Evolutionary conservation across 805 yeast species (phyloP).

Genomic region (Kodamaea laetipori): DNA sequence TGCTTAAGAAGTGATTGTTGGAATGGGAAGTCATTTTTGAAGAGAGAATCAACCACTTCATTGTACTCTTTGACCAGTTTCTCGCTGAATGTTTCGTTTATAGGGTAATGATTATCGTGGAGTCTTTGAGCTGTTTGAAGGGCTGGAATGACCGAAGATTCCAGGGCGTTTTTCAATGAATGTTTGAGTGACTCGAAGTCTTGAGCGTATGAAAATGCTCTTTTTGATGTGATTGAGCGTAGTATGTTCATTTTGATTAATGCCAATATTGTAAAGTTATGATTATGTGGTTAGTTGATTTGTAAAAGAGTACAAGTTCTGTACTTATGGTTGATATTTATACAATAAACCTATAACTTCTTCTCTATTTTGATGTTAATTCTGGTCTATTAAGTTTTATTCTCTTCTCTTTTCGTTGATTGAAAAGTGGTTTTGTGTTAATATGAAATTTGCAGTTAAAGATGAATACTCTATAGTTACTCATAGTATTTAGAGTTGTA

Average conservation of each 20-base stretch:
- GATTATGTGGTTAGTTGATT: not conserved
- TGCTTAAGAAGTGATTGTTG: constrained; percentile 26
- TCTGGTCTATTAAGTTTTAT: too few relatives aligned
- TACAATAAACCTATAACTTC: too few relatives aligned
- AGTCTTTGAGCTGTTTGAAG: constrained; percentile 26
- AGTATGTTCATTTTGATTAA: not conserved
- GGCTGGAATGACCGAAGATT: constrained; percentile 20
- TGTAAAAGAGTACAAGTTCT: too few relatives aligned
- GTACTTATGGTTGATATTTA: too few relatives aligned
- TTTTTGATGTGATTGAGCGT: not conserved
- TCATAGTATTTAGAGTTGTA: too few relatives aligned
- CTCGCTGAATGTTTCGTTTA: constrained; percentile 22
- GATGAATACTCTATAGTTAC: too few relatives aligned
- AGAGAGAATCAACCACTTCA: constrained; percentile 22
- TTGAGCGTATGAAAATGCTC: constrained; percentile 15
- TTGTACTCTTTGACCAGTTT: constrained; percentile 12
- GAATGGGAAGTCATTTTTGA: constrained; percentile 26
- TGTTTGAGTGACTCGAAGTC: constrained; percentile 14
- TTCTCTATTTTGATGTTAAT: too few relatives aligned
- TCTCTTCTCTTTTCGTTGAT: too few relatives aligned
- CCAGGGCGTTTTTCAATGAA: constrained; percentile 2
- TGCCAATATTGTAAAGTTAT: not conserved
- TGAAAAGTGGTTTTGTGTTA: too few relatives aligned
- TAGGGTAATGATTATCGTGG: constrained; percentile 20
- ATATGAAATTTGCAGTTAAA: too few relatives aligned